Percentiles rank a stretch among this genome's conserved stretches.
Conservation (phyloP, 257 asterid genomes). For the Rubia yunnanensis region DNA sequence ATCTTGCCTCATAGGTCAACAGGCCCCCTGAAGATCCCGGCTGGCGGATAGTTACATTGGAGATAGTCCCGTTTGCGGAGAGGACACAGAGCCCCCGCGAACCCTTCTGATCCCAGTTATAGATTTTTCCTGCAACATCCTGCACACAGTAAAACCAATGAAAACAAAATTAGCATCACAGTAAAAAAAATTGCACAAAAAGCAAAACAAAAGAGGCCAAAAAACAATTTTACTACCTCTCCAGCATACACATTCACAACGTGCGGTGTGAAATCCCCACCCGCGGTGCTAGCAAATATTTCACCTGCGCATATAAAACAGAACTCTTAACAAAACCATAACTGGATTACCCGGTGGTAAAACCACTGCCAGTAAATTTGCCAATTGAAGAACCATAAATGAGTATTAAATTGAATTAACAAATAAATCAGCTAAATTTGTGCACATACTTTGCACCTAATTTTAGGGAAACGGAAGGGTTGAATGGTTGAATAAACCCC, state of each 20-base stretch:
- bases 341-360: neutral
- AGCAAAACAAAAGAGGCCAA: neutral
- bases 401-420: neutral
- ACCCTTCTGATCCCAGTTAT: slow-evolving; percentile 71
- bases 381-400: neutral
- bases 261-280: slow-evolving; percentile 79
- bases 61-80: slow-evolving; percentile 86
- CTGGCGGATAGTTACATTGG: slow-evolving; percentile 85
- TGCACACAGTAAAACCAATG: slow-evolving; percentile 15
- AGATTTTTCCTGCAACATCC: slow-evolving; percentile 91
- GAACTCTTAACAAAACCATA: neutral
- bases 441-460: neutral
- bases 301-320: slow-evolving; percentile 54
- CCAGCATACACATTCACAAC: slow-evolving; percentile 75
- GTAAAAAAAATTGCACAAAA: neutral
- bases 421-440: neutral
- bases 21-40: slow-evolving; percentile 90
- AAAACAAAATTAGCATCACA: neutral
- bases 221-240: slow-evolving; percentile 40
- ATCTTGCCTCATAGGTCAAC: slow-evolving; percentile 72
- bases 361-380: neutral
- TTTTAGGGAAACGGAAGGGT: neutral
- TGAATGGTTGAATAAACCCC: neutral
- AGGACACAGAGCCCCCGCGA: slow-evolving; percentile 76
- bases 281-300: slow-evolving; percentile 72